Evolutionary conservation across 73 alveolate genomes (phyloP).

Genomic region (Halteria grandinella): DNA sequence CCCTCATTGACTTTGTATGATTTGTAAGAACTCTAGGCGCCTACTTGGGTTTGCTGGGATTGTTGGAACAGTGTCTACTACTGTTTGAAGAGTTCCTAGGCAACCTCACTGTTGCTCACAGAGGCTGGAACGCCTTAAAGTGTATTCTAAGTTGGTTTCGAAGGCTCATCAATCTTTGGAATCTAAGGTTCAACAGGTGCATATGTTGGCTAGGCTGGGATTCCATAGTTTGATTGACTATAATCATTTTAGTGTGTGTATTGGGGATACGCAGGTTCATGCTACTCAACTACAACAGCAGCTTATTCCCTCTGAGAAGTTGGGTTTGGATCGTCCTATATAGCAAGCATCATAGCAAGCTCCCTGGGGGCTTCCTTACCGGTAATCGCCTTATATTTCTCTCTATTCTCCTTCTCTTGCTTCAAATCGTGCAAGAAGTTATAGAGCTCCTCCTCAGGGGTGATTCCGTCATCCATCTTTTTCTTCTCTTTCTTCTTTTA

Average conservation of each 20-base stretch:
- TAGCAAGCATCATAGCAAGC: background rate
- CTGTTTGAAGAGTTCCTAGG: background rate
- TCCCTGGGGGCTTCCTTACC: conserved; percentile 31
- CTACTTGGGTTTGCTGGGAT: conserved; percentile 39
- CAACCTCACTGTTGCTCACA: conserved; percentile 3
- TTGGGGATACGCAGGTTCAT: background rate
- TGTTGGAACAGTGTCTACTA: conserved; percentile 1
- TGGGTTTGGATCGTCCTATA: background rate
- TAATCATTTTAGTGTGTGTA: background rate
- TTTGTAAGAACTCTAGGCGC: conserved; percentile 33
- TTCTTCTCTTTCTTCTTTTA: conserved; percentile 40
- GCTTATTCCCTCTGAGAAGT: background rate
- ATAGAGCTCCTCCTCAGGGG: conserved; percentile 59
- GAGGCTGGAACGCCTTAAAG: no score
- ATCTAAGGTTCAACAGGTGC: background rate
- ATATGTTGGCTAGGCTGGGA: background rate
- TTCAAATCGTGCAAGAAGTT: conserved; percentile 42
- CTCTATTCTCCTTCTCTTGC: conserved; percentile 41
- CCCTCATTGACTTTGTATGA: background rate
- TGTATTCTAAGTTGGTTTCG: no score
- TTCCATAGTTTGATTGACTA: background rate
- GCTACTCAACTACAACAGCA: conserved; percentile 13
- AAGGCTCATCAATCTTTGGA: no score
- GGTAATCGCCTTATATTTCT: conserved; percentile 44
- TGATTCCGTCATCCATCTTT: background rate